Percentiles rank a stretch among this genome's conserved stretches.
phyloP scores from a whole-genome alignment of 2,329 filamentous ascomycete species.

The Davidsoniella neocaledoniae region DNA sequence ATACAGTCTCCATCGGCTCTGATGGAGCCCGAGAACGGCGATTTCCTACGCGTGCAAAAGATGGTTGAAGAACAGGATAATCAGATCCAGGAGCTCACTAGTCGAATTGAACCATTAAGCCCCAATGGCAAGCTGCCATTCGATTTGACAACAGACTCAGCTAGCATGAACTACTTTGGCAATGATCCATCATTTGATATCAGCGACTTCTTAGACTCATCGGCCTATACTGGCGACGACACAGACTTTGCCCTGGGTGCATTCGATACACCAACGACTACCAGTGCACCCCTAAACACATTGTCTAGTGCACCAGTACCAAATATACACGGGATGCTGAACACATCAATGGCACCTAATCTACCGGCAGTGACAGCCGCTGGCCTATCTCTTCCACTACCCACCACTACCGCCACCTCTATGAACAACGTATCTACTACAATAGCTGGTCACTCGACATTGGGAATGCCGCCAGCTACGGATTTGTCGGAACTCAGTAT shows the following conservation, averaged over 20 bases:
- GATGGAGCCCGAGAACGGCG: constrained; percentile 51
- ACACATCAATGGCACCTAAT: not conserved
- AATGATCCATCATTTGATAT: constrained; percentile 23
- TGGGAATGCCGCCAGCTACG: constrained; percentile 6
- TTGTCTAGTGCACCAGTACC: not conserved
- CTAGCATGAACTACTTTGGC: constrained; percentile 17
- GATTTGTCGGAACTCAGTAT: constrained; percentile 11
- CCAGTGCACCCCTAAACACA: not conserved
- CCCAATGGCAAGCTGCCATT: constrained; percentile 59
- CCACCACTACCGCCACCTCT: not conserved
- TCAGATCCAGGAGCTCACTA: constrained; percentile 59
- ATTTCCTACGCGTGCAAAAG: constrained; percentile 63
- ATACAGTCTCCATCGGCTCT: constrained; percentile 39
- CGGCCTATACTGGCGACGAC: constrained; percentile 25
- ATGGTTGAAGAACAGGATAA: constrained; percentile 65
- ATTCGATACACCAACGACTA: constrained; percentile 3
- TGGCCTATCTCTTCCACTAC: not conserved
- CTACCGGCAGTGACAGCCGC: not conserved
- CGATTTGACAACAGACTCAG: constrained; percentile 37
- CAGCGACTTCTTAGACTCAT: constrained; percentile 23
- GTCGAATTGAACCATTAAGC: constrained; percentile 60
- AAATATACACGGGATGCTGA: too few relatives aligned
- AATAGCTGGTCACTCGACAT: not conserved
- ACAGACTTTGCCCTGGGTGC: constrained; percentile 22
- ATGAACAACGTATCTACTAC: not conserved